These are phyloP conservation scores for Rusavskia elegans DNA, from an alignment of 495 filamentous ascomycete genomes.

Conservation along the genomic window DNA sequence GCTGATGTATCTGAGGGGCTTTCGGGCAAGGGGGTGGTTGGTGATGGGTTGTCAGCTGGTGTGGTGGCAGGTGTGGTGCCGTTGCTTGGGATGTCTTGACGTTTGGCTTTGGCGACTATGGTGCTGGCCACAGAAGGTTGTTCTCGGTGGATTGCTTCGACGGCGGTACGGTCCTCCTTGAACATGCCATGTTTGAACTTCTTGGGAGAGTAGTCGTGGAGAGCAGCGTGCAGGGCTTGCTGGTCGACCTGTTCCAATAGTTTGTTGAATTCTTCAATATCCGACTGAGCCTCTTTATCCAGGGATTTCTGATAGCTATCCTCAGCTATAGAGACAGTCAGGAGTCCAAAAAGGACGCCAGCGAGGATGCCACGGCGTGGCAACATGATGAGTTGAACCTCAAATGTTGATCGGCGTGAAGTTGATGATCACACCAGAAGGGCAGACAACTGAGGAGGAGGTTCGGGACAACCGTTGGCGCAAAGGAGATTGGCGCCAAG, in stretches of 20 bases:
- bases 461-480: neutral
- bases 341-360: constrained; percentile 1
- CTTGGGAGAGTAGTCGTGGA: constrained; percentile 30
- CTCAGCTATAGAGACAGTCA: constrained; percentile 2
- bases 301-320: neutral
- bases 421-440: neutral
- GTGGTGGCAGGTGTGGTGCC: constrained; percentile 1
- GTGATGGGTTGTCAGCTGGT: neutral
- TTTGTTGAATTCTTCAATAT: constrained; percentile 18
- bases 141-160: constrained; percentile 31
- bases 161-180: constrained; percentile 26
- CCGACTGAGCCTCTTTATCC: constrained; percentile 1
- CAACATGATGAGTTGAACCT: constrained; percentile 4
- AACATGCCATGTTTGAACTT: constrained; percentile 37
- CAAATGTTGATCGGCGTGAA: neutral
- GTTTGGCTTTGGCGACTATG: constrained; percentile 20
- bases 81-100: constrained; percentile 9
- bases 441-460: neutral
- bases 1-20: too few species aligned
- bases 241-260: constrained; percentile 25
- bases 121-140: constrained; percentile 27
- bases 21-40: neutral
- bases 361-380: constrained; percentile 8
- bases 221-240: constrained; percentile 28
- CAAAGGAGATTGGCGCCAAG: neutral